Conservation (phyloP, 140 eudicot species). For the Ambrosia hybrid region DNA sequence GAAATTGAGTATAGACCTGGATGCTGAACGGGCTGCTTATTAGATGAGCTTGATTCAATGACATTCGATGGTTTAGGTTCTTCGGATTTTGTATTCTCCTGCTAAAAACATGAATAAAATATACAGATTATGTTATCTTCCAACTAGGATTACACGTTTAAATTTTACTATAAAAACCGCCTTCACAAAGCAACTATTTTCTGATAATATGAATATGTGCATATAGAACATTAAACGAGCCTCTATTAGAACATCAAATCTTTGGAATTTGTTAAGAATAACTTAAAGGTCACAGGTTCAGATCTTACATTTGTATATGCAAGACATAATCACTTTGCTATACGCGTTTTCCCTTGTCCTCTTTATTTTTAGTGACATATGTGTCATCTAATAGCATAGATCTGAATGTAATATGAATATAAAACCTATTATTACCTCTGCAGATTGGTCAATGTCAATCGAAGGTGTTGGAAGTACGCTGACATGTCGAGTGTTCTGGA, state of each 20-base stretch:
- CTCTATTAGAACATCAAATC: no score
- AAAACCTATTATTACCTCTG: slow-evolving; percentile 49
- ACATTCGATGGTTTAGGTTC: slow-evolving; percentile 38
- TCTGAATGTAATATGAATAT: background rate
- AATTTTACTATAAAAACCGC: no score
- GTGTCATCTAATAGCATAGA: background rate
- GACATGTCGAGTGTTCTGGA: slow-evolving; percentile 38
- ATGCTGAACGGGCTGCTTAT: slow-evolving; percentile 33
- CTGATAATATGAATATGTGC: no score
- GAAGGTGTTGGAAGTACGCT: slow-evolving; percentile 63
- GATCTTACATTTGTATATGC: no score
- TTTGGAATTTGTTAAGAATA: no score
- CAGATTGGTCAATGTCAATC: slow-evolving; percentile 40
- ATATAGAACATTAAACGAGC: no score
- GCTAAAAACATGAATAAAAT: slow-evolving; percentile 15
- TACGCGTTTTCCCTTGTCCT: no score
- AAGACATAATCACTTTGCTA: no score
- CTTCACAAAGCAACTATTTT: no score
- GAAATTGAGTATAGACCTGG: slow-evolving; percentile 29
- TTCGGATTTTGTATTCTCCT: slow-evolving; percentile 31
- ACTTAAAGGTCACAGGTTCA: no score
- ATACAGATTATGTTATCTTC: background rate
- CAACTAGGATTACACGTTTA: no score
- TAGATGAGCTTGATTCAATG: slow-evolving; percentile 30
- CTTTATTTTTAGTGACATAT: no score